Conservation (phyloP, 2,329 filamentous ascomycete species). For the Aspergillus unguis region DNA sequence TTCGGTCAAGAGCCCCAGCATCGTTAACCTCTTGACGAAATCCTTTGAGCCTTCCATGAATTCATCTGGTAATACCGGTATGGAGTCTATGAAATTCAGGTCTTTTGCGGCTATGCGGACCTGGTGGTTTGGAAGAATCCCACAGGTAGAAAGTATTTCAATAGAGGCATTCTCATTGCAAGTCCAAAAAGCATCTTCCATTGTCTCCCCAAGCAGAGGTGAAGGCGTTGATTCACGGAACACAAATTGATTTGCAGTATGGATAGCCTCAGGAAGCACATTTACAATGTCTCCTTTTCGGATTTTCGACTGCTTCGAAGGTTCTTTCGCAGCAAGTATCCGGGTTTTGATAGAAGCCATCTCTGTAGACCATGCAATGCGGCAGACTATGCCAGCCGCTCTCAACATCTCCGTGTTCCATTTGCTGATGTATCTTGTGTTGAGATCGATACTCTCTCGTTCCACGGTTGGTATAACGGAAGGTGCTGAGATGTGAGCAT, state of each 20-base stretch:
- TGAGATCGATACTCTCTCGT: slow-evolving; percentile 92
- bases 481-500: slow-evolving; percentile 90
- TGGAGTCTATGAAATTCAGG: slow-evolving; percentile 77
- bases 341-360: slow-evolving; percentile 72
- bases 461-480: slow-evolving; percentile 97
- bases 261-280: slow-evolving; percentile 73
- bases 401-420: slow-evolving; percentile 96
- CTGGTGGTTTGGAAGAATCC: slow-evolving; percentile 77
- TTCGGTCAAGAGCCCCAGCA: slow-evolving; percentile 81
- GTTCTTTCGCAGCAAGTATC: slow-evolving; percentile 43
- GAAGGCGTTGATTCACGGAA: slow-evolving; percentile 89
- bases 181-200: slow-evolving; percentile 96
- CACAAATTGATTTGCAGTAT: slow-evolving; percentile 82
- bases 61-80: slow-evolving; percentile 78
- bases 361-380: slow-evolving; percentile 82
- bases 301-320: slow-evolving; percentile 48
- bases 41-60: slow-evolving; percentile 64
- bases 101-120: slow-evolving; percentile 73
- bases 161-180: slow-evolving; percentile 78
- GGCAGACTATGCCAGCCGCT: slow-evolving; percentile 82
- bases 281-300: slow-evolving; percentile 62
- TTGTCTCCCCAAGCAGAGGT: slow-evolving; percentile 73
- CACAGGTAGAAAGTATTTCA: slow-evolving; percentile 82
- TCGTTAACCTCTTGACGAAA: slow-evolving; percentile 76
- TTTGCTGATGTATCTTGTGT: slow-evolving; percentile 87